Base-by-base conservation (phyloP, 2,329 filamentous ascomycete genomes). In the Pestalotiopsis fici region DNA sequence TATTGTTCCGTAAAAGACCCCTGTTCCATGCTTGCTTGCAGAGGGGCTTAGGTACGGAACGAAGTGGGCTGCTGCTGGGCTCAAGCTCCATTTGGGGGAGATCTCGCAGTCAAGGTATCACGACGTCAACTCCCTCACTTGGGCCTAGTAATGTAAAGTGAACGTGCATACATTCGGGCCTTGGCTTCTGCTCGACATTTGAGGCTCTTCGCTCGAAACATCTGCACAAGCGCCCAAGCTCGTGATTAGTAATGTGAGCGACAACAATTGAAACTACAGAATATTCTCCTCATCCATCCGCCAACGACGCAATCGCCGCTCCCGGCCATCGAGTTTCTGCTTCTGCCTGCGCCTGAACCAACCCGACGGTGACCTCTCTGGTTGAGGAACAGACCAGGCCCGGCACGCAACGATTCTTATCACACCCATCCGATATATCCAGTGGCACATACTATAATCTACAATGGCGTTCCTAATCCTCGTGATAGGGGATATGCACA, bases 401-500 rank as follows among this genome's bases (percentile, higher is more conserved):
- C 11, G 6, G 31, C 43, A 21, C n/a, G 18, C n/a, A 6, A n/a
- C 55, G 18, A 13, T 27, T 31, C 54, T 23, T 11, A 13, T 13
- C 66, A 28, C 13, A 13, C 11, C 66, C n/a, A 37, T 64, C 72
- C 70, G 15, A 65, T 64, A 28, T 27, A 65, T 67, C 64, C 67
- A 74, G 4, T 18, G 43, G n/a, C 43, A 50, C 6, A 50, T 50
- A 23, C 7, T 12, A 31, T 37, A 63, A 27, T 7, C 5, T 23
- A 91, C 89, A 85, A 94, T 95, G 84, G 93, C 94, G 71, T 93
- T 95, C 82, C 87, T 97, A 73, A 94, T 97, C 78, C 88, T 97
- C 78, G 93, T 96, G 77, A 93, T 97, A 74, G 94, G 94, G 79
- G 94, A 97, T 83, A 89, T 97, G 65, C 94, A 97, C 84, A 97